Evolutionary conservation across 129 eudicot species (phyloP).

Genomic region (Escallonia herrerae): DNA sequence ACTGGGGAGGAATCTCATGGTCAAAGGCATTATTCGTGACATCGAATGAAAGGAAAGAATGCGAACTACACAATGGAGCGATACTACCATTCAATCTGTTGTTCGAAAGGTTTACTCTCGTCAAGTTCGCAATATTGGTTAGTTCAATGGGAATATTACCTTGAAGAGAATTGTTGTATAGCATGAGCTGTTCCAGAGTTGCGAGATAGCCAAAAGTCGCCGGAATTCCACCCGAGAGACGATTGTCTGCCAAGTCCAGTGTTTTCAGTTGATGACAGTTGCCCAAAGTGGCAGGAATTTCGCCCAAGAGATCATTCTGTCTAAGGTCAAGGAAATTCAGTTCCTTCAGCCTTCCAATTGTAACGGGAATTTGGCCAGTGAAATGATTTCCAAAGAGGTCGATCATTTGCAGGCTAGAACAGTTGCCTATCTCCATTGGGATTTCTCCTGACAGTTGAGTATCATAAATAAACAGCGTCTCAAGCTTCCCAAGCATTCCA

Average conservation of each 20-base stretch:
- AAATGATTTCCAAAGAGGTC: constrained; percentile 86
- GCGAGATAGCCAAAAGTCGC: constrained; percentile 53
- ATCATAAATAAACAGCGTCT: constrained; percentile 59
- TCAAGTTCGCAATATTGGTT: constrained; percentile 43
- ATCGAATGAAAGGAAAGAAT: constrained; percentile 70
- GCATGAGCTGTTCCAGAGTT: constrained; percentile 72
- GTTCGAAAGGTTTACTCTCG: constrained; percentile 68
- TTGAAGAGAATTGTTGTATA: constrained; percentile 83
- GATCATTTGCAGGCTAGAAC: constrained; percentile 82
- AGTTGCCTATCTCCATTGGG: constrained; percentile 87
- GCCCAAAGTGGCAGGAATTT: constrained; percentile 76
- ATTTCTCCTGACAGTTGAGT: constrained; percentile 74
- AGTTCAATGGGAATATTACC: constrained; percentile 75
- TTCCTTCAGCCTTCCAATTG: constrained; percentile 64
- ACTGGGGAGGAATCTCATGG: constrained; percentile 52
- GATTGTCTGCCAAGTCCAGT: constrained; percentile 85
- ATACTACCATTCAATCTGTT: constrained; percentile 77
- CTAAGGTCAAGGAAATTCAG: constrained; percentile 76
- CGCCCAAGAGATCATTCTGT: constrained; percentile 72
- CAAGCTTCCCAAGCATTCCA: constrained; percentile 60
- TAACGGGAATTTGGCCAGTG: constrained; percentile 53
- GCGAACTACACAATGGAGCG: constrained; percentile 67
- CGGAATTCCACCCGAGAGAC: constrained; percentile 72
- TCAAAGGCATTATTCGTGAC: constrained; percentile 69
- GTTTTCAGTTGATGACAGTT: constrained; percentile 58